These are phyloP conservation scores for Corylus avellana DNA, from an alignment of 306 rosid species.

Conservation along the genomic window DNA sequence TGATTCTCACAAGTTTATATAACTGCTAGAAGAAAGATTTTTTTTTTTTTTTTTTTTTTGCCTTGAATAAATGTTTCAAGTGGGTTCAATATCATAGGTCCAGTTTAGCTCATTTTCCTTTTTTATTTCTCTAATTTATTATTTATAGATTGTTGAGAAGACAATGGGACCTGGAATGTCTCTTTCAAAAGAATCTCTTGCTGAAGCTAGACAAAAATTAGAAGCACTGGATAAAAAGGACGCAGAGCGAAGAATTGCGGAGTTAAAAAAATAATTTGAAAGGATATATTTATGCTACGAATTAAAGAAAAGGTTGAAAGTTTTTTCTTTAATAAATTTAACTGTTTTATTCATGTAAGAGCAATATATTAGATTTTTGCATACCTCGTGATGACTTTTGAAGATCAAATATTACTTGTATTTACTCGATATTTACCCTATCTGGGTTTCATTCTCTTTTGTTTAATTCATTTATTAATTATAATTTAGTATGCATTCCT, in stretches of 20 bases:
- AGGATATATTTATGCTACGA: conserved; percentile 79
- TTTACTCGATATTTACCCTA: not conserved
- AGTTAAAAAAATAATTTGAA: conserved; percentile 82
- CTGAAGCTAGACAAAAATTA: conserved; percentile 71
- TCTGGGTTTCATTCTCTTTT: not conserved
- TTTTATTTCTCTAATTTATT: conserved; percentile 7
- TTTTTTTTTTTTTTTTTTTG: too few relatives aligned
- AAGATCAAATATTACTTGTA: not conserved
- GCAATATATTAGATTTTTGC: not conserved
- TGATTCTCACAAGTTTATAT: too few relatives aligned
- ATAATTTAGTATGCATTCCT: not conserved
- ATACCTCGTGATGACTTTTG: not conserved
- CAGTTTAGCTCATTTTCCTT: conserved; percentile 2
- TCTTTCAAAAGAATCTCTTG: conserved; percentile 68
- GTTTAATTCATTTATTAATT: not conserved
- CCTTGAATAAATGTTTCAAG: too few relatives aligned
- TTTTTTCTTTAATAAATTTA: not conserved
- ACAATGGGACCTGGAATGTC: conserved; percentile 58
- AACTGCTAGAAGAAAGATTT: too few relatives aligned
- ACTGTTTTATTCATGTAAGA: not conserved
- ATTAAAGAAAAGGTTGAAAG: conserved; percentile 78
- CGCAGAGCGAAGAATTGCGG: conserved; percentile 92
- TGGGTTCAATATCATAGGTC: too few relatives aligned
- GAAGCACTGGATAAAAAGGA: conserved; percentile 84
- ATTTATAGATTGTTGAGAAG: conserved; percentile 70